A percentile compares a stretch with the other conserved stretches of the same genome.
phyloP scores from a whole-genome alignment of 305 asterid species.

The Fraxinus albicans region DNA sequence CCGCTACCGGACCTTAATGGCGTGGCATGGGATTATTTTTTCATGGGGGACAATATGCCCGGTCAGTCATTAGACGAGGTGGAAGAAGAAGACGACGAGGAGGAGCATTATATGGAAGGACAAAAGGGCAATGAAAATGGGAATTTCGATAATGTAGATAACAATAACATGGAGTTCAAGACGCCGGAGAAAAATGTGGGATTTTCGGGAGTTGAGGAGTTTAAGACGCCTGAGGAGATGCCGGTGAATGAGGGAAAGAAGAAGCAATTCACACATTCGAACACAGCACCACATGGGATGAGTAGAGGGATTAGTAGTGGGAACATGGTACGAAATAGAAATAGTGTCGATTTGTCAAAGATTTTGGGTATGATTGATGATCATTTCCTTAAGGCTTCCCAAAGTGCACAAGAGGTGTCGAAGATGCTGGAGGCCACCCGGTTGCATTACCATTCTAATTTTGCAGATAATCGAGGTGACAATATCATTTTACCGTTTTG shows the following conservation, averaged over 20 bases:
- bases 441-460: slow-evolving; percentile 94
- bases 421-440: slow-evolving; percentile 93
- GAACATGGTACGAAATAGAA: slow-evolving; percentile 36
- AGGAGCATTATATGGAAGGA: slow-evolving; percentile 27
- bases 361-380: slow-evolving; percentile 76
- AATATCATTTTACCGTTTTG: neutral
- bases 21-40: slow-evolving; percentile 92
- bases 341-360: slow-evolving; percentile 69
- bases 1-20: slow-evolving; percentile 66
- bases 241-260: slow-evolving; percentile 23
- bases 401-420: slow-evolving; percentile 86
- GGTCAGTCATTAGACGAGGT: slow-evolving; percentile 46
- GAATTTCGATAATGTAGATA: slow-evolving; percentile 37
- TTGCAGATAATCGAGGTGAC: slow-evolving; percentile 95
- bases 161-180: slow-evolving; percentile 40
- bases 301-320: slow-evolving; percentile 37
- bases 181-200: slow-evolving; percentile 72
- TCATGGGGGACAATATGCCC: slow-evolving; percentile 44
- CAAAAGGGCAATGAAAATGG: slow-evolving; percentile 26
- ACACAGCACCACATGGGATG: slow-evolving; percentile 74
- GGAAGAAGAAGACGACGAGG: slow-evolving; percentile 36
- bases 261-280: slow-evolving; percentile 77
- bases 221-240: slow-evolving; percentile 59
- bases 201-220: slow-evolving; percentile 46
- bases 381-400: slow-evolving; percentile 87